Evolutionary conservation across 1,139 yeast genomes (phyloP).

Genomic region (Lodderomyces margitis): DNA sequence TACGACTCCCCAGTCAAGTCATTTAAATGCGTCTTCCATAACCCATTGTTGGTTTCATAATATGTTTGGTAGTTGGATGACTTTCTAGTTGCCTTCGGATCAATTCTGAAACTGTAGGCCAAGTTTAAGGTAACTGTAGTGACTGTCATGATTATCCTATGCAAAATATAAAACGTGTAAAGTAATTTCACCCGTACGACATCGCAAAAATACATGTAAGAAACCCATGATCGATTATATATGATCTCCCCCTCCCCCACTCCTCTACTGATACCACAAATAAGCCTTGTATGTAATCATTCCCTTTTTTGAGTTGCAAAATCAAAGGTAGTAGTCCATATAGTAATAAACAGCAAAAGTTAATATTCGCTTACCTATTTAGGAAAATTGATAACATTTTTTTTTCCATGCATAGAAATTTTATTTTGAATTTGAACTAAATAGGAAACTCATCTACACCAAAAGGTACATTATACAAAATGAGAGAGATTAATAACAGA

Average conservation of each 20-base stretch:
- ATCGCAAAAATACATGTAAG: too few relatives aligned
- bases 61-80: conserved; percentile 15
- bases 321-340: too few relatives aligned
- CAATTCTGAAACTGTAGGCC: conserved; percentile 36
- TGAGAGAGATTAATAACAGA: too few relatives aligned
- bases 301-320: background rate
- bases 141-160: too few relatives aligned
- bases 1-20: conserved; percentile 11
- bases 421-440: background rate
- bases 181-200: too few relatives aligned
- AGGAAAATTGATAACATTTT: background rate
- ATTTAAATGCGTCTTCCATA: conserved; percentile 27
- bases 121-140: conserved; percentile 26
- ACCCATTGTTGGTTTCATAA: conserved; percentile 33
- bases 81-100: conserved; percentile 21
- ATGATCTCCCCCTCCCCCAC: background rate
- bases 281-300: background rate
- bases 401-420: background rate
- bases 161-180: too few relatives aligned
- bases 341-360: too few relatives aligned
- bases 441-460: background rate
- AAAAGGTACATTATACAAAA: too few relatives aligned
- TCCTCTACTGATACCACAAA: background rate
- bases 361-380: background rate
- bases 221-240: background rate